Evolutionary conservation across 1,284 basidiomycete genomes (phyloP), one percentile per base, ranked within the genome.

Genomic region (Ganoderma resinaceum): DNA sequence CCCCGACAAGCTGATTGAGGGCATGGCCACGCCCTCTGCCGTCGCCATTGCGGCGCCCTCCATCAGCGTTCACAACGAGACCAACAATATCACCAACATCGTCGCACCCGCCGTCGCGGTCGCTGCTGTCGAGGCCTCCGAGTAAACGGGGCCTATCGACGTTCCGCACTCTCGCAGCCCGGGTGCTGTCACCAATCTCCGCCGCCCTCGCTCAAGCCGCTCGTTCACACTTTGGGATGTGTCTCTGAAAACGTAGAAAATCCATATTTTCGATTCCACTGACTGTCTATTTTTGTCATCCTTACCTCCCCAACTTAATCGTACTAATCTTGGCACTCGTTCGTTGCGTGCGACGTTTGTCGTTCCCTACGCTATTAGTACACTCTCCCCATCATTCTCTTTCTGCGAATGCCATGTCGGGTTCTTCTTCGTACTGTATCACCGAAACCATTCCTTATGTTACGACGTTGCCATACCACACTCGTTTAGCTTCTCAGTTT

Each of bases 21-120:
- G 12, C 6, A 16, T 16, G 18, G 3, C 20, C 43, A 0, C 20
- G 7, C 16, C 42, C 1, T 23, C 29, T 16, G 31, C 31, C 53
- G 26, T 33, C 53, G 16, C 53, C 2, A 23, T 55, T 16, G 23
- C 53, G 29, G 33, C 53, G 6, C 53, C 53, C 53, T 23, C 31
- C 2, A 23, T 49, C 46, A 49, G 20, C 46, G 46, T 49, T 23
- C n/a, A 49, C 46, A 49, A 49, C 46, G 46, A 49, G 23, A 49
- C 46, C 23, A 49, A 49, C 46, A 49, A 49, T 23, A 23, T 49
- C 46, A 49, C 53, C 29, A 55, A 55, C 53, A 55, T 55, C 53
- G 31, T 55, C 23, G 23, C 46, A 23, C 46, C 46, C 2, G 23
- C 46, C 23, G 46, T 52, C 46, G 46, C 23, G 9, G 31, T 31